Evolutionary conservation across 371 early-diverging fungal genomes (phyloP).

Genomic region (Zancudomyces culisetae): DNA sequence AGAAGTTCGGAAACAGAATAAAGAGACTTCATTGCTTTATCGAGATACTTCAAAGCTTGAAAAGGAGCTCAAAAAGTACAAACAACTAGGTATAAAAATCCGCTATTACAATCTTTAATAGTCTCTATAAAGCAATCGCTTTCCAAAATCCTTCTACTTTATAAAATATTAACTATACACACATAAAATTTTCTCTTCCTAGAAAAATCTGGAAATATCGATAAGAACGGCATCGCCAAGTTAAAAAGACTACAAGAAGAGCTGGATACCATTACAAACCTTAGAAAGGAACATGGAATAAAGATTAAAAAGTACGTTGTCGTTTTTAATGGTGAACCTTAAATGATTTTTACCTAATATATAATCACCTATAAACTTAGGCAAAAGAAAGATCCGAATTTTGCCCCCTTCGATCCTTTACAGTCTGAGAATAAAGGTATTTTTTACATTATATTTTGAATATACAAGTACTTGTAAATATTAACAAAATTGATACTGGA

Average conservation of each 20-base stretch:
- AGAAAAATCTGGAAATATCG: constrained; percentile 7
- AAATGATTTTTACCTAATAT: too few species aligned
- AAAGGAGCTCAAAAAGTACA: constrained; percentile 17
- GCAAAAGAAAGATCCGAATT: too few species aligned
- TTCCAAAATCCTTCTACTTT: not conserved
- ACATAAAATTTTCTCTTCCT: not conserved
- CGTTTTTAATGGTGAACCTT: too few species aligned
- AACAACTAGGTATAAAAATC: constrained; percentile 10
- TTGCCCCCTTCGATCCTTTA: too few species aligned
- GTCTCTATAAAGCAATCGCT: not conserved
- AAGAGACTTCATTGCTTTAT: constrained; percentile 12
- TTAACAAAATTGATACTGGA: too few species aligned
- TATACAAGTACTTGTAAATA: too few species aligned
- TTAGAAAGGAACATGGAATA: constrained; percentile 16
- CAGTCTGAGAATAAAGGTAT: too few species aligned
- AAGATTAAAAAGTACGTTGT: constrained; percentile 3
- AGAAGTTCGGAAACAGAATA: constrained; percentile 17
- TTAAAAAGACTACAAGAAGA: constrained; percentile 12
- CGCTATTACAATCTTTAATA: constrained; percentile 6
- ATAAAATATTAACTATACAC: not conserved
- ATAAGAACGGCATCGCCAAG: constrained; percentile 7
- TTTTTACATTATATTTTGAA: too few species aligned
- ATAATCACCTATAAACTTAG: too few species aligned
- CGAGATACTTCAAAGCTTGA: constrained; percentile 21
- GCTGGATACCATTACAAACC: constrained; percentile 2